Evolutionary conservation across 495 filamentous ascomycete species (phyloP), one percentile per base, ranked within the genome.

Genomic region (Astrothelium subdiscretum): DNA sequence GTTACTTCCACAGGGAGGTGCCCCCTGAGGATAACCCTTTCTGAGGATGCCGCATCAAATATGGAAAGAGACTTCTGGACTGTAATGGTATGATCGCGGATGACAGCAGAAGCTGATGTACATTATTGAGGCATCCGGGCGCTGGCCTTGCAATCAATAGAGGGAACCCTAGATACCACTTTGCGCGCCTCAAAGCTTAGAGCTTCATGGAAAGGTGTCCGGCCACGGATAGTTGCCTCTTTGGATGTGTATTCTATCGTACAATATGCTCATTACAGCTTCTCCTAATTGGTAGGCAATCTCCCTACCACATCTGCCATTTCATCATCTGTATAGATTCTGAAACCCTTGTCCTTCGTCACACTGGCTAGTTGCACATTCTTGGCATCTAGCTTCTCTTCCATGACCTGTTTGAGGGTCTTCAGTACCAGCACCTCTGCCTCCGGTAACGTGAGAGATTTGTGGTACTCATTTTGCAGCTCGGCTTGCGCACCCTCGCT

Each of bases 331-430:
- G 84, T 87, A 79, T 98, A 97, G 81, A 98, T 97, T 73, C 87
- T 87, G 81, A 98, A 97, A 20, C 95, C 94, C 73, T 89, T 91
- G 62, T 95, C 92, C 80, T 92, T 96, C 63, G 94, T 98, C 60
- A 97, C 95, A 71, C 91, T 97, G 51, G 94, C 94, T 67, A 98
- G 76, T 81, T 97, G 94, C 67, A 98, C 95, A 71, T 97, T 98
- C 83, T 97, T 97, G 44, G 88, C 81, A 73, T 98, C 94, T 59
- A 98, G 83, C 80, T 97, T 98, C 85, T 98, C 94, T 78, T 98
- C 94, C 94, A 98, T 98, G 59, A 98, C 94, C 78, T 98, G 94
- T 82, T 98, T 98, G 74, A 98, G 76, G 40, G 94, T 98, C 84
- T 97, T 97, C 67, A 98, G 79, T 32, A 97, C 95, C 67, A 98